These are phyloP conservation scores for Rhodocollybia butyracea DNA, from an alignment of 768 basidiomycete species.

Conservation along the genomic window DNA sequence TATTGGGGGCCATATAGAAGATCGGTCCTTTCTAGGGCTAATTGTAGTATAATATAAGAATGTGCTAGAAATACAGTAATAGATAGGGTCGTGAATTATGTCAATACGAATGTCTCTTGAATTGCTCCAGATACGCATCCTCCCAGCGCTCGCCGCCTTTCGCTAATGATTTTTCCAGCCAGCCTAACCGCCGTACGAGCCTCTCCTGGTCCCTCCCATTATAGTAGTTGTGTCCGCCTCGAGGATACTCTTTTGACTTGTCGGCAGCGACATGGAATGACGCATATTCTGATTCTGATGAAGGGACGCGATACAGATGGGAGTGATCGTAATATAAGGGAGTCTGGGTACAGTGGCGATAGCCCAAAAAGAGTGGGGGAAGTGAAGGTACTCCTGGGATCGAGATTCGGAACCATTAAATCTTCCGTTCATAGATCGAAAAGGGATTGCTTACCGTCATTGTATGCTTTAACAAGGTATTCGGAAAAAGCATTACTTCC, in stretches of 20 bases:
- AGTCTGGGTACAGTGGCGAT: constrained; percentile 44
- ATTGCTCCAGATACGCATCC: constrained; percentile 31
- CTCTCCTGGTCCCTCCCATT: constrained; percentile 52
- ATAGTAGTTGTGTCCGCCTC: constrained; percentile 65
- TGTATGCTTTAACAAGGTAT: constrained; percentile 51
- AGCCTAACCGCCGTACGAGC: constrained; percentile 35
- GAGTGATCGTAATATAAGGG: constrained; percentile 51
- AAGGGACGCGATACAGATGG: constrained; percentile 43
- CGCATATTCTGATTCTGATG: constrained; percentile 42
- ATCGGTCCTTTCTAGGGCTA: too few species aligned
- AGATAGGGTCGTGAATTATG: background rate
- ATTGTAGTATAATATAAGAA: background rate
- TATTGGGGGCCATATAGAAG: too few species aligned
- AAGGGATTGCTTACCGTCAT: constrained; percentile 41
- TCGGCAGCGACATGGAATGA: constrained; percentile 33
- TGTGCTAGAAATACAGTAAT: background rate
- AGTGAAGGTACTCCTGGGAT: constrained; percentile 50
- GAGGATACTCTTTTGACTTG: constrained; percentile 32
- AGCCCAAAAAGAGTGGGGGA: constrained; percentile 51
- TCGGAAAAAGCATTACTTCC: constrained; percentile 38
- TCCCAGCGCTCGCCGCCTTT: constrained; percentile 37
- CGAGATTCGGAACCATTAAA: background rate
- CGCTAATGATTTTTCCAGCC: constrained; percentile 37
- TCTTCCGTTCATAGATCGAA: background rate
- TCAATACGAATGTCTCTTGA: constrained; percentile 4